Percentiles rank a stretch among this genome's conserved stretches.
These are phyloP conservation scores for Aschersonia sp. DNA, from an alignment of 2,329 filamentous ascomycete species.

Conservation along the genomic window DNA sequence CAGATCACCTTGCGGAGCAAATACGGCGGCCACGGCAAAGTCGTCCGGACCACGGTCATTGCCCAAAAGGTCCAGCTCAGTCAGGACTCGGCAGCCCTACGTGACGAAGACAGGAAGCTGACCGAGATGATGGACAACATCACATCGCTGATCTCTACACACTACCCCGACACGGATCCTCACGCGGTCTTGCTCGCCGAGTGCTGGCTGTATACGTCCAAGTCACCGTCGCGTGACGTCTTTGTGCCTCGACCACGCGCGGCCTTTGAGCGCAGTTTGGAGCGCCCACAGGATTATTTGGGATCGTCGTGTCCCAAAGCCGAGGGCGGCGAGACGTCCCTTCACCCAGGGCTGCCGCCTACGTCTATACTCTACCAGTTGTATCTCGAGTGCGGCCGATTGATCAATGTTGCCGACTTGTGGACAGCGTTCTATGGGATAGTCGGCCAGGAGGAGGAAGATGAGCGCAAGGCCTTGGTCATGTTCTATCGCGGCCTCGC, in stretches of 20 bases:
- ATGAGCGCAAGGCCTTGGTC: conserved; percentile 48
- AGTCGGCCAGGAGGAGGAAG: conserved; percentile 27
- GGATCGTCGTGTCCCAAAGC: conserved; percentile 54
- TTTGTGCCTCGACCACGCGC: conserved; percentile 61
- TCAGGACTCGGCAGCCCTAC: conserved; percentile 57
- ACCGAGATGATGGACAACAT: conserved; percentile 47
- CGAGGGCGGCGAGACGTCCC: conserved; percentile 21
- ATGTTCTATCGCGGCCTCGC: conserved; percentile 77
- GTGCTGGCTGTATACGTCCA: conserved; percentile 61
- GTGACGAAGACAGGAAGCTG: conserved; percentile 56
- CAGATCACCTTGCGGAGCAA: conserved; percentile 51
- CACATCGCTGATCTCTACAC: conserved; percentile 11
- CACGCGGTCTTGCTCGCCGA: conserved; percentile 49
- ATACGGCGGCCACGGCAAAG: conserved; percentile 57
- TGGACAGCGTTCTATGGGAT: conserved; percentile 64
- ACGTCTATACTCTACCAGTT: conserved; percentile 66
- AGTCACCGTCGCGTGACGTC: conserved; percentile 54
- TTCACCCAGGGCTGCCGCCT: conserved; percentile 49
- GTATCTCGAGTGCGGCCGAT: conserved; percentile 60
- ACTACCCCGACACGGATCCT: conserved; percentile 10
- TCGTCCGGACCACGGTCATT: conserved; percentile 62
- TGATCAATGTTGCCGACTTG: conserved; percentile 69
- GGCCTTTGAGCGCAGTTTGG: conserved; percentile 57
- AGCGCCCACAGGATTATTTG: conserved; percentile 63
- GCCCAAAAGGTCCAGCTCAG: conserved; percentile 72